Evolutionary conservation across 2,329 filamentous ascomycete genomes (phyloP).

Genomic region (Neonectria hederae): DNA sequence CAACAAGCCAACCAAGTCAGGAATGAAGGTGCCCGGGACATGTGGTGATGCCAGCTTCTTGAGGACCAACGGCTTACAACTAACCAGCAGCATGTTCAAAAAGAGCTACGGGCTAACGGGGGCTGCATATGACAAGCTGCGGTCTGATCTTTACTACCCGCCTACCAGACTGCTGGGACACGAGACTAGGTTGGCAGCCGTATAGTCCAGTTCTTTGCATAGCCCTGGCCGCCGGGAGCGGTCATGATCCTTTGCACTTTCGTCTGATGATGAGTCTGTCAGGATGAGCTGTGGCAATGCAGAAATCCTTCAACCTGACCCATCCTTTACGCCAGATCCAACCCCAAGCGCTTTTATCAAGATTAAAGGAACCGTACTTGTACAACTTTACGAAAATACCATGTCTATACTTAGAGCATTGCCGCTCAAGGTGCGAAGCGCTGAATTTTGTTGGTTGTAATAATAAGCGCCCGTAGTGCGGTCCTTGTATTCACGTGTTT

Average conservation of each 20-base stretch:
- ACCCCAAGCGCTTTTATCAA: background rate
- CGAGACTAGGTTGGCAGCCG: background rate
- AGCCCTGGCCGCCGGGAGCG: background rate
- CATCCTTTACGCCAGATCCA: too few species aligned
- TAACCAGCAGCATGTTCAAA: background rate
- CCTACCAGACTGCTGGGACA: slow-evolving; percentile 9
- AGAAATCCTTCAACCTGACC: background rate
- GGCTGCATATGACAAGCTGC: slow-evolving; percentile 8
- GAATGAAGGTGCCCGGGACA: background rate
- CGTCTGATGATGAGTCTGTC: background rate
- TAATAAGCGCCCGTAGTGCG: slow-evolving; percentile 9
- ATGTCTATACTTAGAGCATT: background rate
- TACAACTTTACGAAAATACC: background rate
- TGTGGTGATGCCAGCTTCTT: background rate
- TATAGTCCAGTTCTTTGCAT: background rate
- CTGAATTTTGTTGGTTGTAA: background rate
- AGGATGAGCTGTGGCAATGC: background rate
- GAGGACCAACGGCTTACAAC: slow-evolving; percentile 11
- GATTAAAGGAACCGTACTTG: background rate
- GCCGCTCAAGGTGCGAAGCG: background rate
- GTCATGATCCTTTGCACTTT: slow-evolving; percentile 1
- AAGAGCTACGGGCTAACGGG: background rate
- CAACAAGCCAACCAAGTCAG: background rate
- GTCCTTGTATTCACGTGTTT: background rate
- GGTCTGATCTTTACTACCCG: background rate